Evolutionary conservation across 352 stramenopile genomes (phyloP).

Genomic region (Globisporangium okanoganense): DNA sequence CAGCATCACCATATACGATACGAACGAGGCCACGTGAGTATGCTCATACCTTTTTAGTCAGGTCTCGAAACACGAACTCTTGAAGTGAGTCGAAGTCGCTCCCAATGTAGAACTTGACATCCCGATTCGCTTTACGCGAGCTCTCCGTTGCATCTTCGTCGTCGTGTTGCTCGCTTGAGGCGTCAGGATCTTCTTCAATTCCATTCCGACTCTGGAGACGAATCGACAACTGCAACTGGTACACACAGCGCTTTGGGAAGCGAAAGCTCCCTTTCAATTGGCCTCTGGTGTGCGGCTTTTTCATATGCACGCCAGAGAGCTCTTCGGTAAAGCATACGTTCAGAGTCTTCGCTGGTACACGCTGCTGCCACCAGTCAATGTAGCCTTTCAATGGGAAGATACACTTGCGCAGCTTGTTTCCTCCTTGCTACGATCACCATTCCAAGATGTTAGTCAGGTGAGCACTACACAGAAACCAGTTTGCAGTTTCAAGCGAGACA

Average conservation of each 20-base stretch:
- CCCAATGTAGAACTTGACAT: conserved; percentile 42
- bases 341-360: conserved; percentile 32
- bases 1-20: not conserved
- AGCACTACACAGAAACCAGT: not conserved
- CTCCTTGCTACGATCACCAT: conserved; percentile 32
- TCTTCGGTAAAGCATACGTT: conserved; percentile 25
- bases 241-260: conserved; percentile 52
- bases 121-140: conserved; percentile 5
- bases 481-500: not conserved
- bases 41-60: conserved; percentile 31
- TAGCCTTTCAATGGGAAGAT: conserved; percentile 56
- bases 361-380: conserved; percentile 65
- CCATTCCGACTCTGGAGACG: not conserved
- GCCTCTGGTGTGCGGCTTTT: conserved; percentile 14
- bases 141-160: not conserved
- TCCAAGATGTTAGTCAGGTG: not conserved
- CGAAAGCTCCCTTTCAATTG: conserved; percentile 32
- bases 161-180: not conserved
- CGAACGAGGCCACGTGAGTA: not conserved
- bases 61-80: conserved; percentile 35
- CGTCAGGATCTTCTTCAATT: not conserved
- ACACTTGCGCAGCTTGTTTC: conserved; percentile 39
- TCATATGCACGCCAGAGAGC: conserved; percentile 20
- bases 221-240: conserved; percentile 35
- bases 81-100: conserved; percentile 59